These are phyloP conservation scores for Beauveria scarabaeidicola DNA, from an alignment of 2,329 filamentous ascomycete species.

Conservation along the genomic window DNA sequence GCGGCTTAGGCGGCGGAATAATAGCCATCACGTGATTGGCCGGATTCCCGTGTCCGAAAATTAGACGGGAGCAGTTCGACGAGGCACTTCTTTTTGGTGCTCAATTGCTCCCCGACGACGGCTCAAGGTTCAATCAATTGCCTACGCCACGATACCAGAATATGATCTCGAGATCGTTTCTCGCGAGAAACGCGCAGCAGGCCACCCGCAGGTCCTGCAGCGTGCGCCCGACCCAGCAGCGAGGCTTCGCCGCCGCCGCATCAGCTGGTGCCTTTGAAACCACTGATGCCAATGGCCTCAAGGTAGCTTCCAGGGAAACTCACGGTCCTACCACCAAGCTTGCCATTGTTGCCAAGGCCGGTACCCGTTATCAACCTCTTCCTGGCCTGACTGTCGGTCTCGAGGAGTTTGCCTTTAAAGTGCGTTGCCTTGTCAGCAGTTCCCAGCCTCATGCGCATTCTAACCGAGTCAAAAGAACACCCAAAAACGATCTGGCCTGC, in stretches of 20 bases:
- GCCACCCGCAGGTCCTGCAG: constrained; percentile 49
- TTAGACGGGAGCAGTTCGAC: constrained; percentile 34
- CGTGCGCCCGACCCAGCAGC: constrained; percentile 42
- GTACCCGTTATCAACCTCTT: constrained; percentile 82
- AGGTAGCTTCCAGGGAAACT: constrained; percentile 85
- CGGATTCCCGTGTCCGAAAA: constrained; percentile 30
- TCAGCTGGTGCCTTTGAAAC: constrained; percentile 76
- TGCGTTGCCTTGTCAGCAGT: constrained; percentile 24
- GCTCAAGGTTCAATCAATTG: constrained; percentile 40
- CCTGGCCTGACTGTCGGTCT: constrained; percentile 86
- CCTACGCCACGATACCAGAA: constrained; percentile 48
- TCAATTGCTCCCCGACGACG: constrained; percentile 32
- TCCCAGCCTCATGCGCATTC: constrained; percentile 39
- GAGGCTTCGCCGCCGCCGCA: constrained; percentile 51
- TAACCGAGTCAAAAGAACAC: constrained; percentile 57
- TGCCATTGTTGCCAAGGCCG: constrained; percentile 86
- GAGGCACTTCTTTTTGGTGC: constrained; percentile 34
- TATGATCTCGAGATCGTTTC: constrained; percentile 55
- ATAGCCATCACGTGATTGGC: constrained; percentile 30
- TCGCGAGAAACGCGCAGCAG: constrained; percentile 50
- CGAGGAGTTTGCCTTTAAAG: constrained; percentile 97
- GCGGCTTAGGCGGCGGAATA: constrained; percentile 2
- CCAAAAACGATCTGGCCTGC: constrained; percentile 75
- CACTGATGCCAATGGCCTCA: constrained; percentile 77
- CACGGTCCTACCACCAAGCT: constrained; percentile 84